phyloP scores from a whole-genome alignment of 805 yeast species.

The Starmerella stigmatis region DNA sequence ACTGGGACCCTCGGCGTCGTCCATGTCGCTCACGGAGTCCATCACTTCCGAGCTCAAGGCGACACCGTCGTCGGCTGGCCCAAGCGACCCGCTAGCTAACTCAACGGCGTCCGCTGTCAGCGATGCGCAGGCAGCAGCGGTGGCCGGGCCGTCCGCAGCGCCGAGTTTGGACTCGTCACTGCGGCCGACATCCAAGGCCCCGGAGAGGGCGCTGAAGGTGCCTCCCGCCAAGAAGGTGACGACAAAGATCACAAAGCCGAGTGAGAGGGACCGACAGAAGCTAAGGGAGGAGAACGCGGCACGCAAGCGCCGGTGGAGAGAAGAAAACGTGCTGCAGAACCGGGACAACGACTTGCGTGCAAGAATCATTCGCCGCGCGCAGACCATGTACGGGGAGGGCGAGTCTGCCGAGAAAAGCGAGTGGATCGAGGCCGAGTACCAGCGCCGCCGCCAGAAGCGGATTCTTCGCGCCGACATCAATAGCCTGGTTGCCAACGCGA shows the following conservation, averaged over 20 bases:
- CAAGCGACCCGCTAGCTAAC: too few relatives aligned
- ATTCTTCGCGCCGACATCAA: constrained; percentile 33
- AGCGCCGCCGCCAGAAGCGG: constrained; percentile 51
- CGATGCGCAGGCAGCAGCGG: background rate
- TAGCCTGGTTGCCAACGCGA: constrained; percentile 15
- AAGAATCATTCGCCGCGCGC: constrained; percentile 66
- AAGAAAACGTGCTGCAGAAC: constrained; percentile 65
- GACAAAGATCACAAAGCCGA: constrained; percentile 10
- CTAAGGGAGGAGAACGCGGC: constrained; percentile 60
- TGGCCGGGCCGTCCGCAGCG: background rate
- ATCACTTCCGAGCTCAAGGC: constrained; percentile 4
- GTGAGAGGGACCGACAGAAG: constrained; percentile 41
- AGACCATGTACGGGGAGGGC: constrained; percentile 49
- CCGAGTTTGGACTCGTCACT: background rate
- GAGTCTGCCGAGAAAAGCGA: constrained; percentile 43
- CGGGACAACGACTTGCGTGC: constrained; percentile 79
- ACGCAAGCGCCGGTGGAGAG: constrained; percentile 76
- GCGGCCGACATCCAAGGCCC: background rate
- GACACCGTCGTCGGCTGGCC: background rate
- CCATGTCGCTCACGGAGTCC: constrained; percentile 16
- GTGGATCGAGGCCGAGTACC: constrained; percentile 73
- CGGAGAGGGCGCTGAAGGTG: background rate
- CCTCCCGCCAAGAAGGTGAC: constrained; percentile 4
- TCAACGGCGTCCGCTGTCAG: background rate
- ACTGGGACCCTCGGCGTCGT: constrained; percentile 13